Base-by-base conservation (phyloP, 768 basidiomycete genomes). In the Phylloporus sp. region DNA sequence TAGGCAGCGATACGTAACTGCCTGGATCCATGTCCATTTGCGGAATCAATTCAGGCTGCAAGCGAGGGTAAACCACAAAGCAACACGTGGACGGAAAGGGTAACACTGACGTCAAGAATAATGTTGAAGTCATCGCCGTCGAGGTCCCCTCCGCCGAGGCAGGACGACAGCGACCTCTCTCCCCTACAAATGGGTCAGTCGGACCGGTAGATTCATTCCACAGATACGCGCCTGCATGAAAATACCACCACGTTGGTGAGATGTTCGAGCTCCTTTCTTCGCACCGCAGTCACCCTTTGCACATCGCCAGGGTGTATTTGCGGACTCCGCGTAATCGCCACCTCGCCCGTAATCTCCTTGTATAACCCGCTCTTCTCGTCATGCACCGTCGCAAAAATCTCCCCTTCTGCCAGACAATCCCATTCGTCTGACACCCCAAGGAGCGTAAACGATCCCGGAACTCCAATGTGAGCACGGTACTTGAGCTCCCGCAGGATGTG, bases 391-490 rank as follows among this genome's bases (percentile, higher is more conserved):
- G 79, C 77, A 52, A 72, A 82, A 36, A 82, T 73, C 54, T 80
- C 73, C 6, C 76, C 73, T 53, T 76, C 74, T 2, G 54, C 56
- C 7, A 81, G 62, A 52, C 74, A 76, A 20, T 69, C 67, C 70
- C 74, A 74, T 36, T 78, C 76, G 54, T 82, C 80, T 7, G 74
- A 73, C 15, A 82, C 77, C 0, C 80, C 81, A 24, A 81, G 74
- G 2, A 82, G 65, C 0, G 80, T 81, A 39, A 64, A 76, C 28
- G 73, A 76, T 7, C 67, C 73, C 1, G 79, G 77, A 5, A 82
- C 72, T 1, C 70, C 71, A 28, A 82, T 81, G 35, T 75, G 75
- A 3, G 73, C 80, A 12, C 74, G 72, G 52, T 75, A 74, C 59
- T 81, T 81, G 60, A 82, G 67, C 44, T 77, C 74, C 6, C 80